These are phyloP conservation scores for Dimocarpus longan DNA, from an alignment of 345 rosid species.

Conservation along the genomic window DNA sequence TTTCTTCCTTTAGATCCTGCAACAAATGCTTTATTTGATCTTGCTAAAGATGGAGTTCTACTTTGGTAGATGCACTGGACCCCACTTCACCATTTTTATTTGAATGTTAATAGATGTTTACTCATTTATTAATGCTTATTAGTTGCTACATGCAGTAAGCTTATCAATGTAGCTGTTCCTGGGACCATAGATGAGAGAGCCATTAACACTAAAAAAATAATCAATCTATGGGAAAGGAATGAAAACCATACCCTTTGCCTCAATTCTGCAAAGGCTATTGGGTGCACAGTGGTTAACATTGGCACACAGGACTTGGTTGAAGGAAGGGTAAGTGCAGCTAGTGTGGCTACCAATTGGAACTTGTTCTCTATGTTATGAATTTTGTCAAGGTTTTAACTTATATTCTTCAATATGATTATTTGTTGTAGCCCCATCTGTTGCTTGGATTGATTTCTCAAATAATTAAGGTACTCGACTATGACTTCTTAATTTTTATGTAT, in stretches of 20 bases:
- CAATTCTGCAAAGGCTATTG: constrained; percentile 98
- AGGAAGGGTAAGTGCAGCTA: constrained; percentile 74
- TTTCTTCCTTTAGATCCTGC: constrained; percentile 83
- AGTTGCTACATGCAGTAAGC: constrained; percentile 68
- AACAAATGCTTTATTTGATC: constrained; percentile 84
- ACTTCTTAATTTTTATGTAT: constrained; percentile 3
- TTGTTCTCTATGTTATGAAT: constrained; percentile 19
- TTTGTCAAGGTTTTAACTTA: constrained; percentile 18
- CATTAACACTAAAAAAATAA: constrained; percentile 75
- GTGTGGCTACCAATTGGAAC: constrained; percentile 1
- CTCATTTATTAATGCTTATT: constrained; percentile 23
- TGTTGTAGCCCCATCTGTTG: constrained; percentile 81
- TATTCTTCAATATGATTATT: constrained; percentile 15
- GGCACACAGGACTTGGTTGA: constrained; percentile 92
- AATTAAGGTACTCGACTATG: constrained; percentile 64
- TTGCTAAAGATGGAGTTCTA: constrained; percentile 89
- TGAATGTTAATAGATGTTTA: constrained; percentile 5
- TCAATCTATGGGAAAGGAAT: constrained; percentile 98
- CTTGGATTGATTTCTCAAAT: constrained; percentile 98
- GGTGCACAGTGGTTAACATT: constrained; percentile 96
- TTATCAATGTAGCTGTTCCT: constrained; percentile 96
- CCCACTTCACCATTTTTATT: neutral
- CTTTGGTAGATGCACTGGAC: constrained; percentile 59
- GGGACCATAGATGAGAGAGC: constrained; percentile 99
- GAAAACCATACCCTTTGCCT: constrained; percentile 98